Evolutionary conservation across 352 stramenopile genomes (phyloP).

Genomic region (Phytopythium chamaehyphon): DNA sequence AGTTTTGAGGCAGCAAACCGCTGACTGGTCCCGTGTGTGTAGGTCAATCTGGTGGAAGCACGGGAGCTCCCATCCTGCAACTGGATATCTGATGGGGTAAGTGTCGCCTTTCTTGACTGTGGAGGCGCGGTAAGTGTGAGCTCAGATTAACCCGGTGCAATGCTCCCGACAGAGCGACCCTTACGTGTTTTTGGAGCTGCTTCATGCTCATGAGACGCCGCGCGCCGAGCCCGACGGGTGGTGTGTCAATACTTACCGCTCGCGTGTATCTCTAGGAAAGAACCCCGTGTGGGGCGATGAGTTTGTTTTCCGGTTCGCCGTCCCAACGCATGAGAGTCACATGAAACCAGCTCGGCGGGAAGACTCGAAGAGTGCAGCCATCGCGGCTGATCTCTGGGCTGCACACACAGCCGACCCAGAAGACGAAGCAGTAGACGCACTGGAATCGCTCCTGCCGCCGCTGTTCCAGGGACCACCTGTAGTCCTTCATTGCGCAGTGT

Average conservation of each 20-base stretch:
- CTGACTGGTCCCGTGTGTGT: background rate
- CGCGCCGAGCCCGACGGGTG: slow-evolving; percentile 53
- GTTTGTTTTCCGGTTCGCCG: slow-evolving; percentile 72
- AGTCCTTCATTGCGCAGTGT: slow-evolving; percentile 56
- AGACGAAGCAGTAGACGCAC: slow-evolving; percentile 25
- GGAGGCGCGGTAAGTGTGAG: background rate
- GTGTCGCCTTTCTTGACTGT: background rate
- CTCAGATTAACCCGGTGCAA: slow-evolving; percentile 1
- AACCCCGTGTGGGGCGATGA: slow-evolving; percentile 64
- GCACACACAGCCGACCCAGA: slow-evolving; percentile 23
- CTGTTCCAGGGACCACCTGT: slow-evolving; percentile 59
- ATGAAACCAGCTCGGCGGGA: slow-evolving; percentile 8
- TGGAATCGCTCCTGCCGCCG: slow-evolving; percentile 61
- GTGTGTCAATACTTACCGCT: slow-evolving; percentile 74
- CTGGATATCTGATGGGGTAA: slow-evolving; percentile 57
- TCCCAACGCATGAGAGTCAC: slow-evolving; percentile 66
- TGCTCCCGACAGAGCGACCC: slow-evolving; percentile 43
- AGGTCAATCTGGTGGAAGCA: slow-evolving; percentile 66
- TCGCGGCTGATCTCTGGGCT: slow-evolving; percentile 43
- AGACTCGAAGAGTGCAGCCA: slow-evolving; percentile 10
- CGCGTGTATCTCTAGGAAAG: slow-evolving; percentile 33
- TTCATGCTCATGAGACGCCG: slow-evolving; percentile 21
- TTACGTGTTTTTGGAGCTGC: slow-evolving; percentile 74
- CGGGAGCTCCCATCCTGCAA: slow-evolving; percentile 68
- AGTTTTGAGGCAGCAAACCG: background rate